phyloP scores from a whole-genome alignment of 2,329 filamentous ascomycete genomes.

The Pochonia chlamydosporia region DNA sequence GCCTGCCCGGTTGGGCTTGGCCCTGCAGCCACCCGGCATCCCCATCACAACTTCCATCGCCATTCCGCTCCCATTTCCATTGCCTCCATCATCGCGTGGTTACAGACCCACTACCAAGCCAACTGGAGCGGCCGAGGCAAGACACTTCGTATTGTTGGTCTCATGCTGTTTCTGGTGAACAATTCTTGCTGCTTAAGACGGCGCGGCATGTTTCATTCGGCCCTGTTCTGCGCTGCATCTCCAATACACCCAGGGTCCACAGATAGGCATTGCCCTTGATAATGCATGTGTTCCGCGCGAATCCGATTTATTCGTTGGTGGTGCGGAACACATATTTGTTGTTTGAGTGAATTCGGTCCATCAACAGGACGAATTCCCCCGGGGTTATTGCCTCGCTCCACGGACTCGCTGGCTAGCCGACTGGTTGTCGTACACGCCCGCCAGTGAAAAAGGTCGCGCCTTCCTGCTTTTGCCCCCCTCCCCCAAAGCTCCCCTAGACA shows the following conservation, averaged over 20 bases:
- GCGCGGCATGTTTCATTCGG: background rate
- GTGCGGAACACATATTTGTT: no score
- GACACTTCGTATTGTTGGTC: no score
- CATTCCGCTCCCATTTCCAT: slow-evolving; percentile 1
- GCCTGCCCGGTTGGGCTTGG: background rate
- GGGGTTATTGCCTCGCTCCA: background rate
- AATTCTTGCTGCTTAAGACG: background rate
- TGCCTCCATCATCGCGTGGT: background rate
- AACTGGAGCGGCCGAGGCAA: background rate
- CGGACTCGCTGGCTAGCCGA: background rate
- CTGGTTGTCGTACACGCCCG: background rate
- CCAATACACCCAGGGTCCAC: no score
- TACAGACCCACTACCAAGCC: background rate
- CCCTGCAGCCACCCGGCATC: background rate
- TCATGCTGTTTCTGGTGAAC: no score
- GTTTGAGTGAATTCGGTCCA: background rate
- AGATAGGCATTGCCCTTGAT: background rate
- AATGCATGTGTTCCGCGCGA: no score
- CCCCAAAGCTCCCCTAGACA: background rate
- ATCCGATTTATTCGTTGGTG: no score
- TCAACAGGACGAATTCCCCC: background rate
- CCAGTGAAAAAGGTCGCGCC: no score
- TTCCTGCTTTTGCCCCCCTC: slow-evolving; percentile 4
- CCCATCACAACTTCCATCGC: background rate
- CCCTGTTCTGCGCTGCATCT: background rate